Conservation (phyloP, 1,139 yeast genomes). For the Diutina mesorugosa region DNA sequence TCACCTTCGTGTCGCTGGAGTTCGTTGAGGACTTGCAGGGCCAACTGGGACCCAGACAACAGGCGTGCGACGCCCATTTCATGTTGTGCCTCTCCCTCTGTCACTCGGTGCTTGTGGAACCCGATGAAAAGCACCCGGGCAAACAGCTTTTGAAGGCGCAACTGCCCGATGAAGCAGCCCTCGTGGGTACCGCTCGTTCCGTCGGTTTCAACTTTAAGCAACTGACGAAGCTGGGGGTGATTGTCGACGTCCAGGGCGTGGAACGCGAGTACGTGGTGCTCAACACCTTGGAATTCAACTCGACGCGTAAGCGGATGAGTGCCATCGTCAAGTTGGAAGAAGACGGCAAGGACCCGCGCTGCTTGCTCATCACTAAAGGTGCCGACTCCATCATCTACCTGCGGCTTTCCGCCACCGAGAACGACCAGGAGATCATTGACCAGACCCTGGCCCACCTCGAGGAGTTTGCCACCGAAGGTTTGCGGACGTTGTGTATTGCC, state of each 20-base stretch:
- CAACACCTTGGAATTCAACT: constrained; percentile 40
- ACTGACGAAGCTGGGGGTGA: constrained; percentile 30
- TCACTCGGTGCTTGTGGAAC: constrained; percentile 47
- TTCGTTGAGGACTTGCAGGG: constrained; percentile 28
- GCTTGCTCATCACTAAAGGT: constrained; percentile 34
- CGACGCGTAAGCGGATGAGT: constrained; percentile 19
- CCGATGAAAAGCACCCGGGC: constrained; percentile 23
- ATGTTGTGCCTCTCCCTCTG: constrained; percentile 43
- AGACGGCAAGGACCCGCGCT: constrained; percentile 28
- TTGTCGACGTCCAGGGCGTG: constrained; percentile 30
- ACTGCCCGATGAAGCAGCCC: constrained; percentile 55
- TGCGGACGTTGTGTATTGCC: constrained; percentile 35
- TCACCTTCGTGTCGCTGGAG: constrained; percentile 36
- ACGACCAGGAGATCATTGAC: constrained; percentile 18
- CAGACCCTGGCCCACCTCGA: constrained; percentile 29
- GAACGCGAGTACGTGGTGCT: constrained; percentile 33
- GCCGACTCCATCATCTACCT: constrained; percentile 36
- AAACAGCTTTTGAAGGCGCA: constrained; percentile 37
- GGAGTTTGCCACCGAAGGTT: constrained; percentile 34
- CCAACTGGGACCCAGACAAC: constrained; percentile 16
- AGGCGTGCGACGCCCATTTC: constrained; percentile 32
- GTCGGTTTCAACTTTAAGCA: constrained; percentile 39
- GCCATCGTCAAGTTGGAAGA: constrained; percentile 12
- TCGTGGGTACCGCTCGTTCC: constrained; percentile 47
- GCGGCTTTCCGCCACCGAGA: constrained; percentile 21